Conservation (phyloP, 2,329 filamentous ascomycete species). For the Dryadomyces quercivorus region DNA sequence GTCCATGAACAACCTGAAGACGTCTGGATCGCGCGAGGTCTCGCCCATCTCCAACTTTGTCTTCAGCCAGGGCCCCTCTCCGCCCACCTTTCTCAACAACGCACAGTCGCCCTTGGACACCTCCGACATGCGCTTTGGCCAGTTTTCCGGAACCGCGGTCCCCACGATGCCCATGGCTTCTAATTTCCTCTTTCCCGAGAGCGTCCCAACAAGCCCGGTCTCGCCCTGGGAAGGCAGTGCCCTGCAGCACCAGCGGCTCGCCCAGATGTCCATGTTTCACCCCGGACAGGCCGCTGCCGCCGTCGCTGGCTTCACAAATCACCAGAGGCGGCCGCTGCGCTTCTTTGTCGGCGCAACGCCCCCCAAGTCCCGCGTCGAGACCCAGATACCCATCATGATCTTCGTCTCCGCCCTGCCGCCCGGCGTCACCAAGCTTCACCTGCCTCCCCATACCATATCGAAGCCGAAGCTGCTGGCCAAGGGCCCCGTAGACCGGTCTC, state of each 20-base stretch:
- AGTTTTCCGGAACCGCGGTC: constrained; percentile 1
- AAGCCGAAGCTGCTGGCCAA: constrained; percentile 86
- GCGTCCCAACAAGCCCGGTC: constrained; percentile 8
- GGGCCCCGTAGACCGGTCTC: constrained; percentile 47
- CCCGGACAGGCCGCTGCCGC: background rate
- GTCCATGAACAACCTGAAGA: constrained; percentile 35
- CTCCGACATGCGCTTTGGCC: constrained; percentile 22
- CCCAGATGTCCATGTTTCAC: background rate
- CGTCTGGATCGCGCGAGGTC: constrained; percentile 36
- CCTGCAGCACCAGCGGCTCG: constrained; percentile 10
- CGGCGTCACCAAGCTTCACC: constrained; percentile 67
- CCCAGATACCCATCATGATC: constrained; percentile 83
- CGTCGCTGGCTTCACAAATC: background rate
- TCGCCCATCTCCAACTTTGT: constrained; percentile 41
- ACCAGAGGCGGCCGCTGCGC: constrained; percentile 5
- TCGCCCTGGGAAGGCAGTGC: constrained; percentile 5
- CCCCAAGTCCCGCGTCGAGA: constrained; percentile 85
- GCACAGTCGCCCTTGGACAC: constrained; percentile 32
- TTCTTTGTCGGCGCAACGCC: constrained; percentile 47
- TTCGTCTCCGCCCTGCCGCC: constrained; percentile 63
- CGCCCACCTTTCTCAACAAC: constrained; percentile 31
- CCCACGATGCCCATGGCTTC: constrained; percentile 4
- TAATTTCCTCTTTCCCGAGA: constrained; percentile 8
- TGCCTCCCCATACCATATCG: constrained; percentile 83
- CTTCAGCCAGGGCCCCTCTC: constrained; percentile 40